Percentiles rank a stretch among this genome's conserved stretches.
Evolutionary conservation across 225 moss, liverwort and hornwort genomes (phyloP).

Genomic region (Antitrichia curtipendula): DNA sequence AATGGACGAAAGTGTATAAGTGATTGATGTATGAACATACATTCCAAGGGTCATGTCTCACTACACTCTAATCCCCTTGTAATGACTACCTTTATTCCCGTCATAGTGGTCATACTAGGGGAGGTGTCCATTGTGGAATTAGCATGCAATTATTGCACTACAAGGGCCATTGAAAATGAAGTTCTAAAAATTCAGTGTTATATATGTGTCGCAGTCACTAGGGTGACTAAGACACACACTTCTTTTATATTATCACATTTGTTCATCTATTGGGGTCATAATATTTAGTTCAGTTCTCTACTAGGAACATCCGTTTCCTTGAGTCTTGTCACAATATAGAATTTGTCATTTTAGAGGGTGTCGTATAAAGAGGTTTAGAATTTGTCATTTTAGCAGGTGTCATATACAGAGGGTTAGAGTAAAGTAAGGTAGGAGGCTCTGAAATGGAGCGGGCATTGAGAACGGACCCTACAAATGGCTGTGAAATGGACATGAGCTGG

Average conservation of each 20-base stretch:
- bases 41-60: fast-evolving
- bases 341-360: not conserved
- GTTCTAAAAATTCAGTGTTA: not conserved
- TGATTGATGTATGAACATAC: not conserved
- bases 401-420: not conserved
- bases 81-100: not conserved
- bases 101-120: not conserved
- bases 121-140: too few species aligned
- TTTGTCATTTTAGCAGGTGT: not conserved
- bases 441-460: too few species aligned
- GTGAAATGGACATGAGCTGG: too few species aligned
- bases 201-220: fast-evolving
- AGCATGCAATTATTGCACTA: not conserved
- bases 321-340: not conserved
- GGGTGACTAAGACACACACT: fast-evolving
- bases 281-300: too few species aligned
- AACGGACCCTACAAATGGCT: too few species aligned
- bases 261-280: not conserved
- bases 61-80: fast-evolving
- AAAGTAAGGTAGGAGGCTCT: too few species aligned
- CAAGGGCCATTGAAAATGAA: not conserved
- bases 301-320: fast-evolving
- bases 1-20: not conserved
- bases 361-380: not conserved
- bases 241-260: not conserved